These are phyloP conservation scores for Chimonanthus salicifolius DNA, from an alignment of 164 flowering plant genomes.

Conservation along the genomic window DNA sequence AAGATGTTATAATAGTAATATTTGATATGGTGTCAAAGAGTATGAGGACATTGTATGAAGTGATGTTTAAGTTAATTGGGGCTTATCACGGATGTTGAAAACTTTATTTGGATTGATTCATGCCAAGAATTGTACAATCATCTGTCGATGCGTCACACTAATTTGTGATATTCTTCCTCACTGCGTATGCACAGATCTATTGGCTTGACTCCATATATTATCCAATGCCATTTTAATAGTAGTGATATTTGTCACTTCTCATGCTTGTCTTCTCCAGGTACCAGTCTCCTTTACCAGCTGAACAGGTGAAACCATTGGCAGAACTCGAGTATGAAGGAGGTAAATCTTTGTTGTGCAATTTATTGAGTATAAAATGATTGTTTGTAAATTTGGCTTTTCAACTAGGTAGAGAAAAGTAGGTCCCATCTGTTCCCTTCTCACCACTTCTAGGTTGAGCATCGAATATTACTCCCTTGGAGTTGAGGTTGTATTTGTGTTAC, in stretches of 20 bases:
- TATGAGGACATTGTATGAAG: too few species aligned
- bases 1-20: too few species aligned
- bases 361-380: not conserved
- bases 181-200: not conserved
- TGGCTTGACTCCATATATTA: not conserved
- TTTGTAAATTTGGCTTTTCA: too few species aligned
- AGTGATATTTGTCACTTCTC: not conserved
- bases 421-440: too few species aligned
- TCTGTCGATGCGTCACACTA: not conserved
- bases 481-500: too few species aligned
- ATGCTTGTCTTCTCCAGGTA: constrained; percentile 38
- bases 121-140: not conserved
- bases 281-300: constrained; percentile 78
- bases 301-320: constrained; percentile 55
- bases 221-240: not conserved
- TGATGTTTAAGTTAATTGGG: too few species aligned
- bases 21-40: too few species aligned
- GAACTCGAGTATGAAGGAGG: constrained; percentile 84
- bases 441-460: too few species aligned
- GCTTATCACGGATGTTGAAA: not conserved
- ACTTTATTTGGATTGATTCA: not conserved
- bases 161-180: not conserved
- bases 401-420: too few species aligned
- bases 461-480: too few species aligned
- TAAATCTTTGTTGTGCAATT: constrained; percentile 6